Base-by-base conservation (phyloP, 139 green algal genomes). In the Tetradesmus obliquus region DNA sequence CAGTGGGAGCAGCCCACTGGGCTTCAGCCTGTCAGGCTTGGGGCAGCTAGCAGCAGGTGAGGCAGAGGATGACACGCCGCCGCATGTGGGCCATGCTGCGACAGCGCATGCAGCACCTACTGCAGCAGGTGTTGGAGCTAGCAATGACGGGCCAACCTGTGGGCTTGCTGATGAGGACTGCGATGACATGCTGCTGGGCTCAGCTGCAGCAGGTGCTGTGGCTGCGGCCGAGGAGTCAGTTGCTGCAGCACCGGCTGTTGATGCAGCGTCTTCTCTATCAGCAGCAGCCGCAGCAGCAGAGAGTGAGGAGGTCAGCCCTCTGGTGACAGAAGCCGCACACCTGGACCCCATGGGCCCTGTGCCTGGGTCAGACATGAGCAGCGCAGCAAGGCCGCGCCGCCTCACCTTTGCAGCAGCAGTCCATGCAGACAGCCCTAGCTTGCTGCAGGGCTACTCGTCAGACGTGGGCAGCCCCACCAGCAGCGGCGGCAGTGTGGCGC, bases 331-430 rank as follows among this genome's bases (percentile, higher is more conserved):
- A 60, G 32, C 32, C 24, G 79, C 10, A 12, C 45, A 55, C 62
- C 19, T 13, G 0, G 15, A 90, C 7, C 71, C 69, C 53, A 55
- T 90, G 86, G 62, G 10, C 7, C 86, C 71, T 3, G 4, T 84
- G 86, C 53, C 86, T n/a, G 86, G 53, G 0, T 83, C 86, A 66
- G 86, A 90, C 53, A 60, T 57, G n/a, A 22, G 62, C 53, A 90
- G 86, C 54, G 13, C 86, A 71, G 86, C 86, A 55, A 51, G 71
- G 7, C 86, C 86, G 10, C 45, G 86, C 1, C 45, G 86, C 4
- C 74, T 90, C 5, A 90, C 86, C 3, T 90, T 84, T 84, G 86
- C 86, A 83, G 86, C 86, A 83, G 86, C 86, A 5, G 86, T 53
- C 2, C 3, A 81, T 20, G 66, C 15, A 19, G 57, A 51, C 53